Evolutionary conservation across 2,329 filamentous ascomycete genomes (phyloP), one percentile per base, ranked within the genome.

Genomic region (Aureobasidium uvarum): DNA sequence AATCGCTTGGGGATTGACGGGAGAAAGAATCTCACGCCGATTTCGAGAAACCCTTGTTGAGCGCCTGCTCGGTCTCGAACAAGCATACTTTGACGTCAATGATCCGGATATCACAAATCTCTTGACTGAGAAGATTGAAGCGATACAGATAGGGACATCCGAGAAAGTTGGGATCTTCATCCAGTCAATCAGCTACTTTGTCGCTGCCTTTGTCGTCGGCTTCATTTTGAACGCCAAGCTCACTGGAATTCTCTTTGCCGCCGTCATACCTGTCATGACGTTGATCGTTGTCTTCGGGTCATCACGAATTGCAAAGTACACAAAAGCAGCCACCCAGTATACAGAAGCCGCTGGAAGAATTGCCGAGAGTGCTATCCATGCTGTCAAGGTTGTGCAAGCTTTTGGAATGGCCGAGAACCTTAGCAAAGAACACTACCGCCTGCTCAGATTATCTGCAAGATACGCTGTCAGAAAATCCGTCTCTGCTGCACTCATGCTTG

Each of bases 11-110:
- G 80, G 80, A 1, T 74, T 83, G 14, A 76, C 81, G 18, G 81
- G 82, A 16, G 81, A 83, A 69, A 77, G 79, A 54, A 77, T 84
- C 13, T 80, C 81, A 5, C 74, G 81, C 65, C 77, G 77, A 38
- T 72, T 83, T 7, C 76, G 82, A 54, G 78, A 79, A 66, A 75
- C 76, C 43, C 75, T 83, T 38, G 74, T 85, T 16, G 73, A 80
- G 41, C 78, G 79, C 66, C 77, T 81, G 8, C 72, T 84, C 25
- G 78, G 82, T 36, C 78, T 83, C 71, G 81, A 84, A 60, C 80
- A 82, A 69, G 75, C 80, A 13, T 84, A 81, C 69, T 81, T 83
- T 67, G 82, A 85, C 66, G 78, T 78, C 14, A 74, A 80, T 67
- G 77, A 80, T 43, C 78, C 81, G 23, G 81, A 84, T 71, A 79